phyloP scores from a whole-genome alignment of 495 filamentous ascomycete genomes.

The Daldinia caldariorum region DNA sequence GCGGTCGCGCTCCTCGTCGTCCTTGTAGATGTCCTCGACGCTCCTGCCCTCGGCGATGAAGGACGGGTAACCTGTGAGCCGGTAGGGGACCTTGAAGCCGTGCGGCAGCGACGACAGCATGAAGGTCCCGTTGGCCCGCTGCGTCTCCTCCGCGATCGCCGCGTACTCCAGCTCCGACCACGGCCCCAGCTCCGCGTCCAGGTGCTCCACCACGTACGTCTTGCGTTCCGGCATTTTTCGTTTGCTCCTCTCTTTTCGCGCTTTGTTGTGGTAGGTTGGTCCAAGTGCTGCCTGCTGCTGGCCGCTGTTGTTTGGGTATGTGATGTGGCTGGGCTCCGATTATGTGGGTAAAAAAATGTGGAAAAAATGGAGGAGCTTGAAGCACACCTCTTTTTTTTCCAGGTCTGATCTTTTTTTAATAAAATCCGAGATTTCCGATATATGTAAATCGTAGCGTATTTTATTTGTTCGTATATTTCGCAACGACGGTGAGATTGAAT shows the following conservation, averaged over 20 bases:
- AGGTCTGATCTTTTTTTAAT: not conserved
- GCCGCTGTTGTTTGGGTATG: not conserved
- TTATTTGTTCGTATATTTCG: too few relatives aligned
- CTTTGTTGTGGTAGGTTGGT: too few relatives aligned
- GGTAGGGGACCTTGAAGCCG: conserved; percentile 71
- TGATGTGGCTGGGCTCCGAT: not conserved
- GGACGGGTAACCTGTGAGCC: conserved; percentile 66
- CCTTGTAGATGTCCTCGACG: conserved; percentile 80
- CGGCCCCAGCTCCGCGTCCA: conserved; percentile 90
- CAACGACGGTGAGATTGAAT: too few relatives aligned
- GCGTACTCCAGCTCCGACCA: conserved; percentile 95
- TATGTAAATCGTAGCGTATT: too few relatives aligned
- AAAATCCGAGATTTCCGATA: not conserved
- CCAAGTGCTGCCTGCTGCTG: not conserved
- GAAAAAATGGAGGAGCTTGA: not conserved
- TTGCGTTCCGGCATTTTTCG: conserved; percentile 54
- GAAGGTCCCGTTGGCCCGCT: conserved; percentile 72
- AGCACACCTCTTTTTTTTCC: not conserved
- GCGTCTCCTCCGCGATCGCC: conserved; percentile 82
- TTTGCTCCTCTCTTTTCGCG: not conserved
- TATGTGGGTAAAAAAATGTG: conserved; percentile 1
- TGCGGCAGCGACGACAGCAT: conserved; percentile 83
- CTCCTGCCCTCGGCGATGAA: conserved; percentile 74
- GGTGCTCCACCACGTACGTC: conserved; percentile 90
- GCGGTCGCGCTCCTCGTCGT: conserved; percentile 63